These are phyloP conservation scores for Pisolithus microcarpus DNA, from an alignment of 768 basidiomycete species.

Conservation along the genomic window DNA sequence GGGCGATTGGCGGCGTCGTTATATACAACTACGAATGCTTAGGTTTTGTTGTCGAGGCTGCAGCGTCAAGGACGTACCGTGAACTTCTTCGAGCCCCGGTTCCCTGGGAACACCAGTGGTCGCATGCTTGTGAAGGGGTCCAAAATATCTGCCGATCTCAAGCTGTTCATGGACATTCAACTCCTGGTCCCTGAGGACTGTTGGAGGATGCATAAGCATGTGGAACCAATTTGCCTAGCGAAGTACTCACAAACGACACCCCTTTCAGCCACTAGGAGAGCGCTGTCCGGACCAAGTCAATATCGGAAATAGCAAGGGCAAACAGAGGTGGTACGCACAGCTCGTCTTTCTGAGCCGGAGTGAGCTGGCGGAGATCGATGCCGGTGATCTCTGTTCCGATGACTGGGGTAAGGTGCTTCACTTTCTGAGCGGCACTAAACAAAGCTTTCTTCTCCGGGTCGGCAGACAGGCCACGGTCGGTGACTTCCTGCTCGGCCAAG, in stretches of 20 bases:
- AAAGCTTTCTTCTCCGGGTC: constrained; percentile 64
- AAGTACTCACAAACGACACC: constrained; percentile 61
- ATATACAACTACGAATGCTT: constrained; percentile 50
- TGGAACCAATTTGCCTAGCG: not conserved
- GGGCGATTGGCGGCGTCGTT: constrained; percentile 58
- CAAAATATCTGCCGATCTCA: constrained; percentile 64
- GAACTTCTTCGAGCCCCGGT: constrained; percentile 70
- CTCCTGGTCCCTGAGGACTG: constrained; percentile 74
- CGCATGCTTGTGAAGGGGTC: constrained; percentile 76
- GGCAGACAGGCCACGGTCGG: constrained; percentile 60
- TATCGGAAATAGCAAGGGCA: not conserved
- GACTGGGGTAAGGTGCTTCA: constrained; percentile 59
- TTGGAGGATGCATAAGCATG: not conserved
- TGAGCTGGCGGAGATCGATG: constrained; percentile 64
- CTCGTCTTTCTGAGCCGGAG: constrained; percentile 68
- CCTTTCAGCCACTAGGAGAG: constrained; percentile 66
- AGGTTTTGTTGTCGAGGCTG: not conserved
- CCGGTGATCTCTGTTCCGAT: constrained; percentile 74
- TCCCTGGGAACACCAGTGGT: constrained; percentile 68
- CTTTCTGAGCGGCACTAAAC: constrained; percentile 56
- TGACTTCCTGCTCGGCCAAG: constrained; percentile 48
- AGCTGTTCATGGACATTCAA: constrained; percentile 62
- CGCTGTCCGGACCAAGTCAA: constrained; percentile 32
- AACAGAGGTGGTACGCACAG: constrained; percentile 38
- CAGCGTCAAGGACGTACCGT: constrained; percentile 36